These are phyloP conservation scores for Termitomyces sp. DNA, from an alignment of 768 basidiomycete species.

Conservation along the genomic window DNA sequence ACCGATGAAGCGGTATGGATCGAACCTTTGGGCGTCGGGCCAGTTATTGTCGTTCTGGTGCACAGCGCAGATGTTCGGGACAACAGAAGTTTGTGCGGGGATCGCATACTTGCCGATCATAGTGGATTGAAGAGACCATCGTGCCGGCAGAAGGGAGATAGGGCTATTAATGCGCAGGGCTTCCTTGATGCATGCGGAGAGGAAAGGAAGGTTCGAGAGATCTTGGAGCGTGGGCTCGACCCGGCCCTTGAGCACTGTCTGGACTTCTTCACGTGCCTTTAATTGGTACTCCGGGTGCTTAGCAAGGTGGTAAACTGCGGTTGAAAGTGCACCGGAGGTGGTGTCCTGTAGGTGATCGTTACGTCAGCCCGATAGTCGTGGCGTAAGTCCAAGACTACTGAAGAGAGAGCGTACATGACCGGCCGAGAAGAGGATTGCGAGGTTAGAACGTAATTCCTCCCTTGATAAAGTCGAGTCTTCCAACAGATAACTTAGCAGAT, in stretches of 20 bases:
- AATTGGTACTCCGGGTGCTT: conserved; percentile 29
- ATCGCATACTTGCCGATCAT: conserved; percentile 25
- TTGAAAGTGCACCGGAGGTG: conserved; percentile 31
- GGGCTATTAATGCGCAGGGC: conserved; percentile 29
- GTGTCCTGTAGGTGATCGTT: conserved; percentile 23
- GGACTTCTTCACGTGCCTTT: conserved; percentile 29
- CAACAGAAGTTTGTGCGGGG: conserved; percentile 23
- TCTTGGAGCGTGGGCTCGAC: conserved; percentile 25
- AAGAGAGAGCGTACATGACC: conserved; percentile 26
- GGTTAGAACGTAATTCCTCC: conserved; percentile 29
- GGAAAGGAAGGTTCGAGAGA: conserved; percentile 21
- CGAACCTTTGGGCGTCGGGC: conserved; percentile 22
- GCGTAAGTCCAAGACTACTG: background rate
- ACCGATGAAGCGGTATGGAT: conserved; percentile 24
- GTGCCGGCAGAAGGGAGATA: conserved; percentile 21
- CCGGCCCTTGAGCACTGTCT: conserved; percentile 19
- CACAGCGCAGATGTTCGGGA: conserved; percentile 25
- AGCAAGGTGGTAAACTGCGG: conserved; percentile 29
- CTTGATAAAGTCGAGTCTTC: conserved; percentile 25
- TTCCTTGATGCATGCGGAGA: conserved; percentile 34
- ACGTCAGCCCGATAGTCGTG: too few species aligned
- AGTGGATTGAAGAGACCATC: conserved; percentile 15
- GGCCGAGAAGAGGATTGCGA: conserved; percentile 32
- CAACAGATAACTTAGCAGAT: conserved; percentile 29
- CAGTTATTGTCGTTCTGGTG: conserved; percentile 23